Base-by-base conservation (phyloP, 345 rosid species). In the Populus deltoides region DNA sequence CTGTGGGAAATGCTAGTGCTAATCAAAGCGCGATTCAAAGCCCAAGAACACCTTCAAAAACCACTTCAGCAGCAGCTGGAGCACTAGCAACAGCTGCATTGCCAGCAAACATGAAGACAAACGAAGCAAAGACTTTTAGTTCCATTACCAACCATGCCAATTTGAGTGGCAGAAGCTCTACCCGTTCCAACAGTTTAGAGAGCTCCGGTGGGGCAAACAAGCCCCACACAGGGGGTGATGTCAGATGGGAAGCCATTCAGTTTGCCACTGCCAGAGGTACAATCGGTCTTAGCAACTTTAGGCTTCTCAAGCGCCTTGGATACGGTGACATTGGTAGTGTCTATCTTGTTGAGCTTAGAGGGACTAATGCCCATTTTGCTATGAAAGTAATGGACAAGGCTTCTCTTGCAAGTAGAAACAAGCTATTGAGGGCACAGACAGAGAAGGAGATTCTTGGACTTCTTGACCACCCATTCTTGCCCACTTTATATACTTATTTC, bases 191-290 rank as follows among this genome's bases (percentile, higher is more conserved):
- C 69, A 92, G 93, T 91, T 76, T 88, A 72, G 98, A 92, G 83
- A 92, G 89, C 90, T 75, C 90, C 24, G 83, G 76, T 45, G 82
- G 87, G 61, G 90, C 89, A 1, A 83, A 90, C 6, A 91, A 84
- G 87, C 98, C 98, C 63, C 98, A 94, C 71, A 92, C 98, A 1
- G 98, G 97, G 6, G 97, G 97, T 18, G 97, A 94, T 49, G 86
- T 82, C 6, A 80, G 93, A 80, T 94, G 97, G 98, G 98, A 94
- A 76, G 94, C 97, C 72, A 87, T 94, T 68, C 89, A 94, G 35
- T 45, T 61, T 38, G 74, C 86, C 31, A 85, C 43, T 38, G 70
- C 89, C 8, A 89, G 74, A 83, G 90, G 90, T 29, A 43, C 86
- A 70, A 87, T 94, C 24, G 93, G 97, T 3, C 88, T 91, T 17